Evolutionary conservation across 2,329 filamentous ascomycete species (phyloP), one percentile per base, ranked within the genome.

Genomic region (Anthostomella pinea): DNA sequence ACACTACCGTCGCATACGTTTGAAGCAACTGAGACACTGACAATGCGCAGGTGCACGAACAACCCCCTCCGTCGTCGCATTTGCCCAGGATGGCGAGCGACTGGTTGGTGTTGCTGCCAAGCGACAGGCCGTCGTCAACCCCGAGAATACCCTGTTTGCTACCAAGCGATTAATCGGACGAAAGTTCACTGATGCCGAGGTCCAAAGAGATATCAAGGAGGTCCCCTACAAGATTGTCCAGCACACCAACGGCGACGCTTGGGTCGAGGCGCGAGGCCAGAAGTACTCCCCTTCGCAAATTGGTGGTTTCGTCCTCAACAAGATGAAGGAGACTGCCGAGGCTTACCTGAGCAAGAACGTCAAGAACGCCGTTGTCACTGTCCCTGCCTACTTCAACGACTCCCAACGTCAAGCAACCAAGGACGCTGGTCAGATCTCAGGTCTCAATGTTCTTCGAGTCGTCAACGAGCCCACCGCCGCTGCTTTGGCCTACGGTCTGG

Each of bases 281-380:
- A 95, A 90, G 69, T 96, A 96, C 77, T 96, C 90, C 51, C 91
- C 91, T 39, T 95, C 90, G n/a, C 91, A 97, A 70, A 87, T 97
- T 49, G 91, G 91, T 79, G 91, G 90, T 62, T 95, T 96, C 68
- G 78, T 96, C 52, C 80, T 97, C 58, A 84, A 89, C 68, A 96
- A 97, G 81, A 96, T 96, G 91, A 96, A 95, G 82, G 91, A 96
- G 78, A 97, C 91, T 34, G 91, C 91, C 51, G 90, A 96, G 75
- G 76, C 85, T 46, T 95, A 94, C 73, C 80, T 95, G 51, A 81
- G 85, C 70, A 95, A 89, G 76, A 80, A 81, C 43, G 72, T 95
- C 60, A 93, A 95, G 80, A 95, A 97, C 64, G 91, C 89, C 56
- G 91, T 97, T 45, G 91, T 97, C 55, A 97, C 91, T 45, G 90